Base-by-base conservation (phyloP, 169 alveolate genomes). In the Toxoplasma gondii region DNA sequence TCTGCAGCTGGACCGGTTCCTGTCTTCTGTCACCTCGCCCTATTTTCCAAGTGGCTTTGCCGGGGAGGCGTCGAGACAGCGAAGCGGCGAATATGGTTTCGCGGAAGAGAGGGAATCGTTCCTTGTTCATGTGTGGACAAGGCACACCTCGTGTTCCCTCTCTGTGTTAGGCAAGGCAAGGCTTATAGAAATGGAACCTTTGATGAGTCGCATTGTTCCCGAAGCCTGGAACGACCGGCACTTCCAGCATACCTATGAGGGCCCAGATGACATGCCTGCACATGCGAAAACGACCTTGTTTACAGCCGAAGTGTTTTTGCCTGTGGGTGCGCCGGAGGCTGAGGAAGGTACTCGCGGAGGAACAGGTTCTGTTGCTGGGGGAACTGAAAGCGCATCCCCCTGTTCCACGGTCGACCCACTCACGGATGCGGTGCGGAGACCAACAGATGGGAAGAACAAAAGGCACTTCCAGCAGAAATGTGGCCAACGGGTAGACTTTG, bases 201-300 rank as follows among this genome's bases (percentile, higher is more conserved):
- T 44, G n/a, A 64, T 90, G 93, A 70, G 74, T 44, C 74, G 41
- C 45, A 70, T 90, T 45, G 54, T 90, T 38, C 93, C 93, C 64
- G 93, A 90, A 34, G 58, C 34, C 31, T 90, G 93, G 93, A 74
- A 90, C 29, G 31, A 90, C 78, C 45, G 39, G 49, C 69, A 53
- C 74, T 90, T 90, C 49, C 74, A 67, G n/a, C 93, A 90, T 74
- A 90, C 93, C 1, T 41, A 67, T 74, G 93, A 90, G 45, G 93
- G 93, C 29, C 93, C 93, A 36, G 93, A 90, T 43, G 93, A 90
- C 74, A 90, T 90, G 93, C 82, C 93, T 17, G 93, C 88, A 17
- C 93, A 90, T 39, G 82, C 74, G 80, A 90, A 90, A 44, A 53
- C 88, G 44, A 67, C 93, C 17, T 88, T 90, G 29, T 49, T 90